Evolutionary conservation across 257 asterid genomes (phyloP).

Genomic region (Fraxinus quadrangulata): DNA sequence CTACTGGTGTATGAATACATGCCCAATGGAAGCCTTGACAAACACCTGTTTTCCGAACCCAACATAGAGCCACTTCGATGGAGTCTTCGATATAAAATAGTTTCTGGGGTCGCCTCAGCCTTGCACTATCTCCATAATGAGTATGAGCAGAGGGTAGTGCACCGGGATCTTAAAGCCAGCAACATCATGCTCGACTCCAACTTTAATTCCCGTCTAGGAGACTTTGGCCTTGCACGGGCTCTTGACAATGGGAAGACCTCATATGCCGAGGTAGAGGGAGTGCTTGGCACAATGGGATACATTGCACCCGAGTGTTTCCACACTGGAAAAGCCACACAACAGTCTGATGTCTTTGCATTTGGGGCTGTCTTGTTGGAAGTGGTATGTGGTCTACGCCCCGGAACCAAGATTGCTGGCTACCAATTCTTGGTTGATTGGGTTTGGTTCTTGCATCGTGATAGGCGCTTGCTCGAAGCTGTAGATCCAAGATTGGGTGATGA

Average conservation of each 20-base stretch:
- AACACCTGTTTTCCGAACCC: conserved; percentile 64
- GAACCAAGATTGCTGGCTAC: conserved; percentile 54
- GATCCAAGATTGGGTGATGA: conserved; percentile 54
- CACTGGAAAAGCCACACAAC: conserved; percentile 81
- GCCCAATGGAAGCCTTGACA: conserved; percentile 89
- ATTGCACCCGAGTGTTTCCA: conserved; percentile 96
- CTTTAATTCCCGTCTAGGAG: conserved; percentile 85
- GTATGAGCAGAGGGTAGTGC: conserved; percentile 75
- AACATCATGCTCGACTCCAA: conserved; percentile 86
- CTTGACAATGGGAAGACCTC: conserved; percentile 79
- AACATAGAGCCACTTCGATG: conserved; percentile 50
- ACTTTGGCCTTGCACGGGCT: conserved; percentile 91
- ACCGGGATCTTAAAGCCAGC: conserved; percentile 88
- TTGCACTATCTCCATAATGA: conserved; percentile 90
- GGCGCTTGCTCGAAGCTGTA: conserved; percentile 64
- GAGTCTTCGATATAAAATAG: conserved; percentile 61
- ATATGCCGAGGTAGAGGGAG: conserved; percentile 78
- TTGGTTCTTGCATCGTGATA: conserved; percentile 76
- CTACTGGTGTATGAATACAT: conserved; percentile 83
- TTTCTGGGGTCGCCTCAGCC: conserved; percentile 79
- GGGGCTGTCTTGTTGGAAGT: conserved; percentile 78
- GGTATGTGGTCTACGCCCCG: conserved; percentile 73
- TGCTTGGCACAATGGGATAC: conserved; percentile 81
- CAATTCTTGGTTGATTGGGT: conserved; percentile 76
- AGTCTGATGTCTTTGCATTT: conserved; percentile 78